Evolutionary conservation across 2,329 filamentous ascomycete species (phyloP), one percentile per base, ranked within the genome.

Genomic region (Venturia carpophila): DNA sequence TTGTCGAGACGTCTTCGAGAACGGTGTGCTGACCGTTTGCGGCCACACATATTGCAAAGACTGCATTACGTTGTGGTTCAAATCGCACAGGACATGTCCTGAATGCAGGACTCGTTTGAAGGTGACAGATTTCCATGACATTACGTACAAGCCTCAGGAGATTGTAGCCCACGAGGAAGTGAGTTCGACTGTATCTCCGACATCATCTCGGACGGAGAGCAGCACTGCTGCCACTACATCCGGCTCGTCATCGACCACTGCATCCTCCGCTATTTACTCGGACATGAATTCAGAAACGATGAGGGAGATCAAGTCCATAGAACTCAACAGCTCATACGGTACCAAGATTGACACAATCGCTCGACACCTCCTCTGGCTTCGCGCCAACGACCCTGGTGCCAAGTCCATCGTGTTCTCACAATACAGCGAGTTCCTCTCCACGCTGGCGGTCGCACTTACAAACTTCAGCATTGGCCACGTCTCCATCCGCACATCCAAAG

Each of bases 321-420:
- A 94, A 62, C 80, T 97, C 1, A 77, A 85, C 13, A 47, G 34
- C 52, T 92, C 89, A 0, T 97, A 90, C 71, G 92, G 91, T 1
- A 95, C 90, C 0, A 99, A 97, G 75, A 87, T 97, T 21, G 92
- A 97, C 73, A 95, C 79, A 62, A 73, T 80, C 15, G 75, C 76
- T 21, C 41, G 67, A 11, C 94, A 97, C 73, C 76, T 97, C 2
- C 76, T 96, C 19, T 97, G 91, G 90, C 81, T 97, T 24, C 86
- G 93, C 2, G 81, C 89, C 69, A 85, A 90, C 60, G 92, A 97
- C 69, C 90, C 91, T 0, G 91, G 91, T 0, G 86, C 91, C 11
- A 97, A 97, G 73, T 90, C 90, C 0, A 89, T 99, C 73, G 83
- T 97, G n/a, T 99, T 96, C 75, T 95, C 91, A 1, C 93, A 97